Evolutionary conservation across 148 eudicot genomes (phyloP), one percentile per base, ranked within the genome.

Genomic region (Dianthus caryophyllus): DNA sequence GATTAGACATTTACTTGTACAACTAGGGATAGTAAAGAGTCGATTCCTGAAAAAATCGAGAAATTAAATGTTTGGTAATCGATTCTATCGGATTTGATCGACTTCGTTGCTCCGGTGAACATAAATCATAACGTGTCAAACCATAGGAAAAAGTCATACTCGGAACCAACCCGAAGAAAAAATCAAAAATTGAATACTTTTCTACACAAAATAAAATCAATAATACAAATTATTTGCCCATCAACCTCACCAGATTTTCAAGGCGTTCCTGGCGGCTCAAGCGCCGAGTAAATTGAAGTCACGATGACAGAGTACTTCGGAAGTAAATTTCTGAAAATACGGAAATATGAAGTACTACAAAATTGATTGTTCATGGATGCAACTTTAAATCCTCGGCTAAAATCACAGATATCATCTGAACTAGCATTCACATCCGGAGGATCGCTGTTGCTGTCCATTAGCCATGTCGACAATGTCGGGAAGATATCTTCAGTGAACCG

Each of bases 391-490:
- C 59, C 16, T 25, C 59, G 0, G 18, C 59, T 49, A 55, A 55
- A 12, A 14, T 25, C 24, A 4, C 9, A 15, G 31, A 14, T 53
- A 55, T 31, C 29, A 54, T 29, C 52, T 60, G 18, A 49, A 20
- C 68, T 77, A 85, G 71, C 90, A 85, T 60, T 83, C 90, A 55
- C 90, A 85, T 44, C 90, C 90, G 18, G 90, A 57, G 21, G 61
- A 73, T 49, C 85, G 81, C 46, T 83, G 90, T 68, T 83, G 90
- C 46, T 78, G 83, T 9, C 80, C 80, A 33, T 80, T 81, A n/a
- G 75, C 71, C 73, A 85, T 84, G 74, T 85, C 87, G 47, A 85
- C 76, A 47, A 86, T 85, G 74, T 85, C 90, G 31, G 90, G 90
- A 61, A 83, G 75, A 64, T 85, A 85, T 66, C 90, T 85, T 44